Evolutionary conservation across 805 yeast genomes (phyloP).

Genomic region (Pichia sporocuriosa): DNA sequence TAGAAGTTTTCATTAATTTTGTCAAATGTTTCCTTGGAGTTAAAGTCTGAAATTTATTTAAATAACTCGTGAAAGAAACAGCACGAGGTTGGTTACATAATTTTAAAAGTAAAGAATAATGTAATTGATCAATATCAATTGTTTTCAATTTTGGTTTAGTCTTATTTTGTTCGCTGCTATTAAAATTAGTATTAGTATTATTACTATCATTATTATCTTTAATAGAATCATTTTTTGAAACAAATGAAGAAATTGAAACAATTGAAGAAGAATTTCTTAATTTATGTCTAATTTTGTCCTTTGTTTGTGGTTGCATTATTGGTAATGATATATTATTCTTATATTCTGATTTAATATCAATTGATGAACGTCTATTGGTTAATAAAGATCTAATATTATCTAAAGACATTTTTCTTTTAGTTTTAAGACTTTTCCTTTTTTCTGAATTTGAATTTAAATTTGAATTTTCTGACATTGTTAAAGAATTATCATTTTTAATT

Average conservation of each 20-base stretch:
- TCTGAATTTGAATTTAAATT: neutral
- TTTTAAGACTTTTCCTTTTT: slow-evolving; percentile 5
- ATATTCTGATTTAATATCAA: slow-evolving; percentile 14
- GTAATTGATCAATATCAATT: slow-evolving; percentile 29
- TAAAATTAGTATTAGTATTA: neutral
- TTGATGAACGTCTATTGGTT: slow-evolving; percentile 10
- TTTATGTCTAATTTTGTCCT: slow-evolving; percentile 48
- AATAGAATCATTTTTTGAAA: slow-evolving; percentile 8
- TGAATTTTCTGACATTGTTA: too few relatives aligned
- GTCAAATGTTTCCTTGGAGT: slow-evolving; percentile 11
- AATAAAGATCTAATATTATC: slow-evolving; percentile 20
- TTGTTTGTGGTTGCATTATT: slow-evolving; percentile 47
- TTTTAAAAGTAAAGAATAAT: slow-evolving; percentile 29
- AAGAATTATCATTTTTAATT: neutral
- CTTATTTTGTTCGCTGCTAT: neutral
- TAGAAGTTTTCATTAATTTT: neutral
- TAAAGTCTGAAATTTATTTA: slow-evolving; percentile 17
- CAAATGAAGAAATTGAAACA: slow-evolving; percentile 33
- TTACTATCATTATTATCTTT: neutral
- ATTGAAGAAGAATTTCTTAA: slow-evolving; percentile 45
- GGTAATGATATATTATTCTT: slow-evolving; percentile 50
- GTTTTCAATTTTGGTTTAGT: slow-evolving; percentile 26
- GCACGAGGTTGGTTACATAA: slow-evolving; percentile 31
- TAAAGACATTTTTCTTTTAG: slow-evolving; percentile 16
- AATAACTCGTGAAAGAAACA: slow-evolving; percentile 28